phyloP scores from a whole-genome alignment of 2,329 filamentous ascomycete genomes.

The Paecilomyces formosus region DNA sequence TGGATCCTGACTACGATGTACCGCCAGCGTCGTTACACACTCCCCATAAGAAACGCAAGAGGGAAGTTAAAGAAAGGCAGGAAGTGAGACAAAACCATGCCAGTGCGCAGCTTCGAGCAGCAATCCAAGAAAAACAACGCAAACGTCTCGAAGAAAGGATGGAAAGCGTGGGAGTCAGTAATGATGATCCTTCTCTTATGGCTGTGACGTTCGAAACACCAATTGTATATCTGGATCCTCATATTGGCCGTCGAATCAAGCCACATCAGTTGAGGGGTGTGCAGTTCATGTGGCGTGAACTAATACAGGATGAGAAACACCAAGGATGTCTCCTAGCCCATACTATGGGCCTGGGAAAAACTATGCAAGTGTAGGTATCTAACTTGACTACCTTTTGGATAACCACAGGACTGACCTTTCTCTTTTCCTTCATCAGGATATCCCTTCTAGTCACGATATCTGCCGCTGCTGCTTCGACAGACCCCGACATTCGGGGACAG shows the following conservation, averaged over 20 bases:
- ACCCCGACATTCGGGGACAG: conserved; percentile 53
- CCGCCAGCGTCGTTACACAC: conserved; percentile 21
- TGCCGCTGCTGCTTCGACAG: conserved; percentile 54
- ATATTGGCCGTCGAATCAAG: conserved; percentile 62
- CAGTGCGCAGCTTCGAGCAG: conserved; percentile 46
- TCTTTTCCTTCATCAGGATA: conserved; percentile 44
- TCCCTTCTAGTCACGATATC: conserved; percentile 70
- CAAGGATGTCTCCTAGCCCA: conserved; percentile 80
- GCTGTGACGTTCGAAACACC: conserved; percentile 38
- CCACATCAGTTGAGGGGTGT: conserved; percentile 75
- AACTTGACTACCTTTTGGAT: neutral
- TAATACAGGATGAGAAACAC: conserved; percentile 55
- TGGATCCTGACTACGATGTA: conserved; percentile 7
- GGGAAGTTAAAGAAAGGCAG: conserved; percentile 41
- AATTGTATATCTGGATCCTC: conserved; percentile 49
- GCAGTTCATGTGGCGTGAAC: conserved; percentile 80
- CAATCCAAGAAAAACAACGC: conserved; percentile 48
- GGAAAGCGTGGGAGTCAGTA: conserved; percentile 22
- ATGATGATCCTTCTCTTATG: conserved; percentile 38
- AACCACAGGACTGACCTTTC: conserved; percentile 1
- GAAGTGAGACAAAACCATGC: conserved; percentile 49
- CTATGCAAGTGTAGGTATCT: conserved; percentile 64
- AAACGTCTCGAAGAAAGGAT: conserved; percentile 23
- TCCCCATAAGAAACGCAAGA: conserved; percentile 42
- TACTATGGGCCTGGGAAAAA: conserved; percentile 89